These are phyloP conservation scores for Cutaneotrichosporon spelunceum DNA, from an alignment of 1,284 basidiomycete genomes.

Conservation along the genomic window DNA sequence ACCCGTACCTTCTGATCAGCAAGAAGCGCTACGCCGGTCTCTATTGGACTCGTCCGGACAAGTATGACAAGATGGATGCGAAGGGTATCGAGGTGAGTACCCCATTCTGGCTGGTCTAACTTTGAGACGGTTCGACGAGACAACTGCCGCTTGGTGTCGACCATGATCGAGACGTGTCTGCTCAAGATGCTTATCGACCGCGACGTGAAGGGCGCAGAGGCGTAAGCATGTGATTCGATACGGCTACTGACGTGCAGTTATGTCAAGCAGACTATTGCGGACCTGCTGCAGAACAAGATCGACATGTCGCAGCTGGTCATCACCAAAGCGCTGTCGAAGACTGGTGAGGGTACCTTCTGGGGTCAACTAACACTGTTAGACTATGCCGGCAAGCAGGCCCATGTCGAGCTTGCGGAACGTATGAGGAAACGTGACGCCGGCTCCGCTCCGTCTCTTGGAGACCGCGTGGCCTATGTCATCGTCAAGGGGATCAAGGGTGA, in stretches of 20 bases:
- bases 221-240: conserved; percentile 56
- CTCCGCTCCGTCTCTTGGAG: conserved; percentile 86
- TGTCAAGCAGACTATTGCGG: conserved; percentile 85
- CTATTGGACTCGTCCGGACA: conserved; percentile 90
- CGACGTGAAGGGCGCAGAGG: conserved; percentile 86
- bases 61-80: conserved; percentile 97
- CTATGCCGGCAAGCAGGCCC: conserved; percentile 73
- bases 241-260: conserved; percentile 59
- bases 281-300: conserved; percentile 88
- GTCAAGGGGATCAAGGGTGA: conserved; percentile 88
- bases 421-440: conserved; percentile 94
- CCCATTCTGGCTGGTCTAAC: neutral
- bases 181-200: conserved; percentile 94
- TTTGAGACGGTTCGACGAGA: conserved; percentile 86
- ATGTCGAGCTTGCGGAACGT: conserved; percentile 86
- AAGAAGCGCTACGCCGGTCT: conserved; percentile 96
- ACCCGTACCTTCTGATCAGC: conserved; percentile 90
- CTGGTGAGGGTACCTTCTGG: conserved; percentile 56
- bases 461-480: conserved; percentile 96
- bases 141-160: conserved; percentile 91
- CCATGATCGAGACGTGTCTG: conserved; percentile 92
- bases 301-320: conserved; percentile 98
- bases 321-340: conserved; percentile 88
- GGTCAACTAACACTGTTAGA: conserved; percentile 20
- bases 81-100: conserved; percentile 87